A percentile compares a stretch with the other conserved stretches of the same genome.
phyloP scores from a whole-genome alignment of 1,284 basidiomycete species.

The Lentinus polychrous region DNA sequence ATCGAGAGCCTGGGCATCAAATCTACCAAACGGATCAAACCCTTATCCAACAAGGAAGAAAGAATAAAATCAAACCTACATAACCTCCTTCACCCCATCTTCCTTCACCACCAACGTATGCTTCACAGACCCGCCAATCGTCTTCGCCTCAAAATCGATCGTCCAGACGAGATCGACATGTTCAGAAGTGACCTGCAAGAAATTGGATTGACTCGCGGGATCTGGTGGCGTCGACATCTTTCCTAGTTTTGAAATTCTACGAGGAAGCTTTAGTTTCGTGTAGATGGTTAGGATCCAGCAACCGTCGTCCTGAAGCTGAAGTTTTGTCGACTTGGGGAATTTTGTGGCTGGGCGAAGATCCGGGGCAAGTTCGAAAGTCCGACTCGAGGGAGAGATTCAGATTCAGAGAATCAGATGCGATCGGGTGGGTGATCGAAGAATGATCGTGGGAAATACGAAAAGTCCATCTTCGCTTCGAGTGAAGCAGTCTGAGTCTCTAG shows the following conservation, averaged over 20 bases:
- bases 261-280: not conserved
- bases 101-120: constrained; percentile 58
- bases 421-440: no score
- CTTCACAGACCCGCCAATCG: constrained; percentile 68
- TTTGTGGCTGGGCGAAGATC: no score
- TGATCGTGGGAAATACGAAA: no score
- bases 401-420: not conserved
- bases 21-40: constrained; percentile 33
- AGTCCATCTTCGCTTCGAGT: not conserved
- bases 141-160: constrained; percentile 68
- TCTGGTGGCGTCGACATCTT: constrained; percentile 30
- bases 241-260: not conserved
- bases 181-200: constrained; percentile 57
- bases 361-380: not conserved
- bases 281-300: not conserved
- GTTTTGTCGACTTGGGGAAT: no score
- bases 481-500: no score
- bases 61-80: no score
- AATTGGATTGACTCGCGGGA: constrained; percentile 79
- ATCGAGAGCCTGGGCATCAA: constrained; percentile 77
- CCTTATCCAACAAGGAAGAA: no score
- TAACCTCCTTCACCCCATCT: constrained; percentile 56
- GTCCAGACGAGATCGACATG: constrained; percentile 79
- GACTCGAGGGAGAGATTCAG: not conserved
- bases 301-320: no score